Conservation (phyloP, 495 filamentous ascomycete genomes). For the Penicillium manginii region DNA sequence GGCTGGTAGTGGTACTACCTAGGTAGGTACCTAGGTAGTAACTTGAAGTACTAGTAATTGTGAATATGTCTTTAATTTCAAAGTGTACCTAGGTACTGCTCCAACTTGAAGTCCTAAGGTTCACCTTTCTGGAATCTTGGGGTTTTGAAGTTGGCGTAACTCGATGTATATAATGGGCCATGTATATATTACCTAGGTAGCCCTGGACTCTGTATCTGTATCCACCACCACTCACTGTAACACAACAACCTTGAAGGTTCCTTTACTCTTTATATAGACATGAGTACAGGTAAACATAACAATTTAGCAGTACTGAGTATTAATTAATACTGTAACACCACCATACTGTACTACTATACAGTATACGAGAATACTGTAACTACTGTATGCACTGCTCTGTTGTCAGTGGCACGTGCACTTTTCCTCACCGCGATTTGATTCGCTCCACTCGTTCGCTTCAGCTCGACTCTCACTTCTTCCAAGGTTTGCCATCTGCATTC, state of each 20-base stretch:
- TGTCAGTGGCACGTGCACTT: conserved; percentile 36
- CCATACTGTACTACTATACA: not conserved
- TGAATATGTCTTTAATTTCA: not conserved
- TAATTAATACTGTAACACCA: no score
- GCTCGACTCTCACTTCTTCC: conserved; percentile 18
- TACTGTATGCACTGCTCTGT: not conserved
- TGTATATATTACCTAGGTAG: no score
- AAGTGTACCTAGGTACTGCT: not conserved
- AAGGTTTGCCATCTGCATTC: conserved; percentile 2
- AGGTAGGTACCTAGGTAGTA: not conserved
- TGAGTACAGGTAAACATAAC: no score
- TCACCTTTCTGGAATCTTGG: no score
- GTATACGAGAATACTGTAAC: not conserved
- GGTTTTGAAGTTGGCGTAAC: no score
- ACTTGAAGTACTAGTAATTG: not conserved
- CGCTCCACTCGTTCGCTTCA: conserved; percentile 26
- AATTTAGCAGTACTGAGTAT: no score
- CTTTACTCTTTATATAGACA: no score
- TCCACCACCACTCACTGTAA: no score
- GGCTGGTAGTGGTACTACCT: conserved; percentile 21
- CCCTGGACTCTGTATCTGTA: no score
- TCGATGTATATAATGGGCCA: no score
- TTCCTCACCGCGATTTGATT: conserved; percentile 46
- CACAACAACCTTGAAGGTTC: no score
- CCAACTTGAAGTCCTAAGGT: no score